A percentile compares a stretch with the other conserved stretches of the same genome.
Conservation (phyloP, 306 rosid species). For the Cyclanthera cordifolia region DNA sequence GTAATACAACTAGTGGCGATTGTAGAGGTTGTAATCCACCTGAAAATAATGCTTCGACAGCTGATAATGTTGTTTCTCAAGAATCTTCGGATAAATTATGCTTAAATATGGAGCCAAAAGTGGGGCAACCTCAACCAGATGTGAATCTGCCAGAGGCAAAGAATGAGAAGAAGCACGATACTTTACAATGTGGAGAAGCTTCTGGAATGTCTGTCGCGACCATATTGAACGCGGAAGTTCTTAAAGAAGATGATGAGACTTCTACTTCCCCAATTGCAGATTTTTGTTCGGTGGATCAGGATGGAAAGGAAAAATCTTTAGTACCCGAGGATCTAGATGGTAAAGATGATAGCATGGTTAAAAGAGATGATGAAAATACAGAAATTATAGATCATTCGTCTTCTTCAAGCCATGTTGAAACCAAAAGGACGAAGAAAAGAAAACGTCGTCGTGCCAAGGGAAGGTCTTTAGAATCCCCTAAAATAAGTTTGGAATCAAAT, state of each 20-base stretch:
- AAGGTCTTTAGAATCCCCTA: neutral
- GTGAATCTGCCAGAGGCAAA: neutral
- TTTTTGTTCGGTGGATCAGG: neutral
- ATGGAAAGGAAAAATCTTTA: slow-evolving; percentile 7
- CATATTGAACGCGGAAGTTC: neutral
- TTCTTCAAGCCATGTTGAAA: slow-evolving; percentile 5
- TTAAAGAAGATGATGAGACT: slow-evolving; percentile 2
- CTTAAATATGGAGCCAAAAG: neutral
- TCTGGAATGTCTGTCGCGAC: neutral
- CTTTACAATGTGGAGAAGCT: slow-evolving; percentile 3
- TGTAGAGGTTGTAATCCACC: neutral
- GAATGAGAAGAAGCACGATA: slow-evolving; percentile 4
- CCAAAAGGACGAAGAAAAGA: neutral
- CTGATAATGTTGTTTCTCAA: neutral
- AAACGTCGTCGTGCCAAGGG: neutral
- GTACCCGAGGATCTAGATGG: neutral
- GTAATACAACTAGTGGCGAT: neutral
- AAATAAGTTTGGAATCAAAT: too few relatives aligned
- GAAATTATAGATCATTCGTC: neutral
- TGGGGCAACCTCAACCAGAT: slow-evolving; percentile 7
- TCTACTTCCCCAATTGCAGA: slow-evolving; percentile 9
- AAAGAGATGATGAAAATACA: neutral
- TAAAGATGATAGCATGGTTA: neutral
- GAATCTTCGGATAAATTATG: neutral
- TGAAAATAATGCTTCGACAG: neutral